Evolutionary conservation across 1,284 basidiomycete genomes (phyloP), one percentile per base, ranked within the genome.

Genomic region (Leccinum fallax): DNA sequence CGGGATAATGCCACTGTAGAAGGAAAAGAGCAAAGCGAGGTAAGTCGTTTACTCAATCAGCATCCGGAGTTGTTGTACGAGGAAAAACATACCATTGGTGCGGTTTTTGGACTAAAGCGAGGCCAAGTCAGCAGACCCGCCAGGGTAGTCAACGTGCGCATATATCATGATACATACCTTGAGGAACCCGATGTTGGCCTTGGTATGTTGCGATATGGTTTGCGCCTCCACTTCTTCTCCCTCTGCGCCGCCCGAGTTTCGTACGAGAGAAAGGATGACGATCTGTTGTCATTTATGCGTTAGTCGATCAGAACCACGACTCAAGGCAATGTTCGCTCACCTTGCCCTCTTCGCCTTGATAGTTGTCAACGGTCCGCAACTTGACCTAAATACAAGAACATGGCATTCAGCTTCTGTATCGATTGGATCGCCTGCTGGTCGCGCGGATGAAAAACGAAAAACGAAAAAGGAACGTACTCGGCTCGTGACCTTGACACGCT

Each of bases 311-410:
- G 6, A 8, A 16, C 3, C 32, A 6, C n/a, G n/a, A 21, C n/a
- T 59, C 26, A 59, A 9, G 30, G 8, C 4, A 40, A 34, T 5
- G 21, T 8, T 21, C 15, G 46, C 70, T 32, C 61, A 81, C 79
- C 68, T 81, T 82, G 1, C 82, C 86, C 75, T 89, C 88, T 65
- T 89, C 85, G 8, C 89, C 90, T 71, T 93, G 90, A 67, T 85
- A 92, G 63, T 88, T 91, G 66, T 92, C 89, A 1, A 92, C 82
- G 1, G 89, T 91, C n/a, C 88, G 82, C 7, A 91, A 74, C 15
- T 81, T 82, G 30, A 90, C 83, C 86, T 90, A 51, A 19, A 46
- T 11, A 46, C 19, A 46, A 46, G 19, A 46, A 46, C 19, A 19
- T 36, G 57, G 49, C 24, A 10, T 40, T 15, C 16, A 16, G 4